phyloP scores from a whole-genome alignment of 495 filamentous ascomycete genomes.

The Trichocladium uniseriatum region DNA sequence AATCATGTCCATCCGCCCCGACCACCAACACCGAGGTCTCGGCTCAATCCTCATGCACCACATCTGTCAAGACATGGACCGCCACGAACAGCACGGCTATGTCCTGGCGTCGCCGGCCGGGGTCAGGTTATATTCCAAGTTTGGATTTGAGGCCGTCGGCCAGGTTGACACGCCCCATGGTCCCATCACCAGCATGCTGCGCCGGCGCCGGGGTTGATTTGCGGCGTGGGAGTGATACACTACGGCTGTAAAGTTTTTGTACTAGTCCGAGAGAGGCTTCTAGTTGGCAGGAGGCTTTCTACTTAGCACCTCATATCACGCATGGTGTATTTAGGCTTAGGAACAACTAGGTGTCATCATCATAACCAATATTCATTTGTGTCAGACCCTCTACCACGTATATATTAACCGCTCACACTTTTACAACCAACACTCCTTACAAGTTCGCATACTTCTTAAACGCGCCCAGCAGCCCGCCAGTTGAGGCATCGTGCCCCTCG shows the following conservation, averaged over 20 bases:
- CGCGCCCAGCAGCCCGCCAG: constrained; percentile 75
- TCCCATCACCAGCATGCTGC: background rate
- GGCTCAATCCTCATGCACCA: background rate
- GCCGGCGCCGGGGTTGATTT: too few species aligned
- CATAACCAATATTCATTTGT: too few species aligned
- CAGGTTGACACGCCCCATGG: background rate
- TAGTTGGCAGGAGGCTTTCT: too few species aligned
- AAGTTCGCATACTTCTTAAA: constrained; percentile 49
- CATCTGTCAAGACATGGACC: background rate
- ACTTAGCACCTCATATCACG: too few species aligned
- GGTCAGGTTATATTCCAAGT: constrained; percentile 1
- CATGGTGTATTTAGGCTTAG: too few species aligned
- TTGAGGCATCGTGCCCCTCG: constrained; percentile 70
- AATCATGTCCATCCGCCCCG: background rate
- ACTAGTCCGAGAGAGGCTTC: too few species aligned
- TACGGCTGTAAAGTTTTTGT: too few species aligned
- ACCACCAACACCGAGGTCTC: background rate
- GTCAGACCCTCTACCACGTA: too few species aligned
- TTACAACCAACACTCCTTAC: too few species aligned
- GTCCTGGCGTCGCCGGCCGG: background rate
- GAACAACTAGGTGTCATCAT: too few species aligned
- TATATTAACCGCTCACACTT: too few species aligned
- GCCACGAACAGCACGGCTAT: background rate
- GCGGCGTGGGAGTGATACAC: too few species aligned
- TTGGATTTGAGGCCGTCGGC: background rate